These are phyloP conservation scores for Ochetophila trinervis DNA, from an alignment of 306 rosid species.

Conservation along the genomic window DNA sequence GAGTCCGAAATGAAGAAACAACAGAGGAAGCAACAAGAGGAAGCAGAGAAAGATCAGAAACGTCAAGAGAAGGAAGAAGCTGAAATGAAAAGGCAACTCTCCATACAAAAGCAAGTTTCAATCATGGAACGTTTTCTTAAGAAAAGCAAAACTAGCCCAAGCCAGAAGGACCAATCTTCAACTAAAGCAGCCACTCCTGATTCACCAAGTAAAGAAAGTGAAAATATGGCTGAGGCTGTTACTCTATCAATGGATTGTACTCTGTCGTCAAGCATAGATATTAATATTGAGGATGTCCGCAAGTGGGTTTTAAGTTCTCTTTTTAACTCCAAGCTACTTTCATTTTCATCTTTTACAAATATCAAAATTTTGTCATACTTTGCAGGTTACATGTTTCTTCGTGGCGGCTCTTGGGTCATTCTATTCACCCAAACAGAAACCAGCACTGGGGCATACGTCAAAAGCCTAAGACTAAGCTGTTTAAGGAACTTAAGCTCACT, in stretches of 20 bases:
- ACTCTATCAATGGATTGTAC: slow-evolving; percentile 68
- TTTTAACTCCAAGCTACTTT: slow-evolving; percentile 2
- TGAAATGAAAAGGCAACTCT: slow-evolving; percentile 55
- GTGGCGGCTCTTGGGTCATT: slow-evolving; percentile 60
- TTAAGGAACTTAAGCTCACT: slow-evolving; percentile 78
- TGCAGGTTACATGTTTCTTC: slow-evolving; percentile 68
- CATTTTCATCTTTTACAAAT: slow-evolving; percentile 11
- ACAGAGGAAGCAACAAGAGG: slow-evolving; percentile 67
- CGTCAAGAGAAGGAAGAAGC: slow-evolving; percentile 83
- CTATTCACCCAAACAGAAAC: slow-evolving; percentile 50
- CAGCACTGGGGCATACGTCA: slow-evolving; percentile 78
- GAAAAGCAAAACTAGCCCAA: slow-evolving; percentile 46
- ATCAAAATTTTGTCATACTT: slow-evolving; percentile 4
- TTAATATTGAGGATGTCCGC: slow-evolving; percentile 48
- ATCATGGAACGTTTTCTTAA: slow-evolving; percentile 89
- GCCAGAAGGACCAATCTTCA: slow-evolving; percentile 36
- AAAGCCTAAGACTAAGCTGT: slow-evolving; percentile 55
- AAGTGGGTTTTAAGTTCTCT: slow-evolving; percentile 38
- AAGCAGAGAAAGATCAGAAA: slow-evolving; percentile 62
- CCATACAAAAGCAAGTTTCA: slow-evolving; percentile 72
- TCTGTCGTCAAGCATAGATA: slow-evolving; percentile 45
- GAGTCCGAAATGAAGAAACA: slow-evolving; percentile 54
- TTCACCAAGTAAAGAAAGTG: slow-evolving; percentile 31
- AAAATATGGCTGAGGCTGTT: slow-evolving; percentile 40
- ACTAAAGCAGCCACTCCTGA: slow-evolving; percentile 34